Evolutionary conservation across 495 filamentous ascomycete genomes (phyloP), one percentile per base, ranked within the genome.

Genomic region (Annulohypoxylon moriforme): DNA sequence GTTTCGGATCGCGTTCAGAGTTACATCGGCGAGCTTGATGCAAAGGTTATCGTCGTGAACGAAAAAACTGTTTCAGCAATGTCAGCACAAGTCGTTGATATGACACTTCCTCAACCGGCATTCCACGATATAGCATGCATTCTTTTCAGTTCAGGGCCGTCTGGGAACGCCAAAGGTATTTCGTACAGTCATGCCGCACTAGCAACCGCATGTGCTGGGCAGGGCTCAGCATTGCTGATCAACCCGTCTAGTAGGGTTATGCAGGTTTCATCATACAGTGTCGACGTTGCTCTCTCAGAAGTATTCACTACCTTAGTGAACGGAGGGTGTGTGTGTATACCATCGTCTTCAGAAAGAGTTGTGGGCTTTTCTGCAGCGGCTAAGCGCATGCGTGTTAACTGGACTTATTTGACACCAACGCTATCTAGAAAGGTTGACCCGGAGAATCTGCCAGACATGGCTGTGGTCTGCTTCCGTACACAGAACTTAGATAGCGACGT

Each of bases 241-340:
- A 77, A 83, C 36, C 71, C 82, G 0, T 73, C 77, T 0, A 87
- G 87, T 14, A 79, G 88, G 4, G 84, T 89, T 7, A 82, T 93
- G 68, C 91, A 93, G 65, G 88, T 91, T 60, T 89, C 90, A 1
- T 88, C 88, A 49, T 91, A 89, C 72, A 88, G 88, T 1, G 91
- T 91, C 40, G 92, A 94, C 65, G 85, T 89, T 29, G 88, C 88
- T 46, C 81, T 93, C 18, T 75, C 86, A 3, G 91, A 93, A 61
- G 88, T 91, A 3, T 86, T 92, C 58, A 87, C 89, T 4, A 89
- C 89, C 0, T 78, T 94, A 1, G 87, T 88, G 7, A 70, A 79
- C 20, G 86, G 86, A 5, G 85, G 80, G 18, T 84, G 82, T 60
- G 77, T 88, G 25, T 87, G 85, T 60, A 72, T 88, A 22, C 84